These are phyloP conservation scores for Coniochaeta sp. DNA, from an alignment of 2,329 filamentous ascomycete genomes.

Conservation along the genomic window DNA sequence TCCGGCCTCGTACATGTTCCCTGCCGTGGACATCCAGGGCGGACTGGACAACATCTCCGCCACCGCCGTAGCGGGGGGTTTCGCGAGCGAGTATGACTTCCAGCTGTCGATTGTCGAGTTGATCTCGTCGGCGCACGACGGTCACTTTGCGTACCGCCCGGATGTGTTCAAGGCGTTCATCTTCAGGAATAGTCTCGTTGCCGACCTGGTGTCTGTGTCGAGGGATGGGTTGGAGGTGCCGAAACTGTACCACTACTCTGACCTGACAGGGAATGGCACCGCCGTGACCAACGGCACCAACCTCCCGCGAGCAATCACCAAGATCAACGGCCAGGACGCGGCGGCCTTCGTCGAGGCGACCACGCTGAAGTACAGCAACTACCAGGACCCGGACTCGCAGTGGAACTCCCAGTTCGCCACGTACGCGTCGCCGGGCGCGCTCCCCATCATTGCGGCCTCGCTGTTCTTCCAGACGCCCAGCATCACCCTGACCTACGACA, in stretches of 20 bases:
- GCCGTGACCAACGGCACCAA: conserved; percentile 16
- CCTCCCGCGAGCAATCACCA: conserved; percentile 38
- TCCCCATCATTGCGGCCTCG: conserved; percentile 15
- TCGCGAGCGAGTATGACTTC: conserved; percentile 47
- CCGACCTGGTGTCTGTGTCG: conserved; percentile 51
- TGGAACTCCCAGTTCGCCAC: conserved; percentile 30
- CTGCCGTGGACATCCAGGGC: conserved; percentile 38
- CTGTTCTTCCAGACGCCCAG: conserved; percentile 20
- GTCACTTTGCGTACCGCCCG: conserved; percentile 53
- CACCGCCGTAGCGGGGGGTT: conserved; percentile 33
- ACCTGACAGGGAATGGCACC: too few species aligned
- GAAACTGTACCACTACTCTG: conserved; percentile 46
- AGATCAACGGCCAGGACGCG: conserved; percentile 52
- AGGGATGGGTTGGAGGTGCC: conserved; percentile 51
- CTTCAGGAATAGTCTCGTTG: conserved; percentile 26
- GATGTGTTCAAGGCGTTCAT: conserved; percentile 46
- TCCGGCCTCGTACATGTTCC: conserved; percentile 41
- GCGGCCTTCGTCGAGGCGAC: conserved; percentile 39
- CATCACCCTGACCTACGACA: conserved; percentile 25
- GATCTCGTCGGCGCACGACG: conserved; percentile 52
- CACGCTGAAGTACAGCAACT: conserved; percentile 33
- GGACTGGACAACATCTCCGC: conserved; percentile 36
- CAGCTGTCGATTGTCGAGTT: conserved; percentile 46
- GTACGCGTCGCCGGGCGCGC: conserved; percentile 16
- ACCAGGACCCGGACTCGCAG: conserved; percentile 51